A percentile compares a stretch with the other conserved stretches of the same genome.
These are phyloP conservation scores for Coprinopsis marcescibilis DNA, from an alignment of 768 basidiomycete species.

Conservation along the genomic window DNA sequence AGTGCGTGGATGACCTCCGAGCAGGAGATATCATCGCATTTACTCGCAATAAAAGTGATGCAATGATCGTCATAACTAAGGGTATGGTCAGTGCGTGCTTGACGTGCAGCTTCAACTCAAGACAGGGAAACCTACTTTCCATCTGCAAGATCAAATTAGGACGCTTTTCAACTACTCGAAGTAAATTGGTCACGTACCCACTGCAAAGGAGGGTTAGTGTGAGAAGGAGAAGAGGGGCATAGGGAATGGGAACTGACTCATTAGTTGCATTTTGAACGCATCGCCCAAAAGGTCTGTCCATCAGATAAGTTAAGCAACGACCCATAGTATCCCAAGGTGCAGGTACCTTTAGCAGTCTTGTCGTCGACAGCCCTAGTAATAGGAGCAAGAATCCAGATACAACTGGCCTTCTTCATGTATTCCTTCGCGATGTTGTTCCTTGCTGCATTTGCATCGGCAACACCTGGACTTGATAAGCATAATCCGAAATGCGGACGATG, in stretches of 20 bases:
- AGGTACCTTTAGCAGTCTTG: slow-evolving; percentile 51
- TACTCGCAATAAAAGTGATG: slow-evolving; percentile 61
- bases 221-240: slow-evolving; percentile 7
- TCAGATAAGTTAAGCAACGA: neutral
- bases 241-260: slow-evolving; percentile 36
- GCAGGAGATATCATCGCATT: slow-evolving; percentile 60
- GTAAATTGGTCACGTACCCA: slow-evolving; percentile 34
- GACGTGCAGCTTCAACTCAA: neutral
- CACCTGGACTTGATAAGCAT: slow-evolving; percentile 27
- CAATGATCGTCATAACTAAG: slow-evolving; percentile 49
- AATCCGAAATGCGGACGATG: neutral
- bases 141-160: slow-evolving; percentile 27
- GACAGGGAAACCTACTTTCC: slow-evolving; percentile 41
- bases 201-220: slow-evolving; percentile 18
- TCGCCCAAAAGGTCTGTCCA: slow-evolving; percentile 52
- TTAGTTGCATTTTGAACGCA: slow-evolving; percentile 56
- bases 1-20: slow-evolving; percentile 50
- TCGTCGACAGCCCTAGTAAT: slow-evolving; percentile 61
- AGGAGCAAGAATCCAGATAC: slow-evolving; percentile 63
- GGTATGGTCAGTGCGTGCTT: neutral
- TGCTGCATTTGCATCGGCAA: slow-evolving; percentile 62
- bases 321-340: neutral
- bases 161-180: neutral
- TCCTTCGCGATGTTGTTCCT: slow-evolving; percentile 57
- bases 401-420: slow-evolving; percentile 62